Conservation (phyloP, 169 alveolate genomes). For the Plasmodium cynomolgi region DNA sequence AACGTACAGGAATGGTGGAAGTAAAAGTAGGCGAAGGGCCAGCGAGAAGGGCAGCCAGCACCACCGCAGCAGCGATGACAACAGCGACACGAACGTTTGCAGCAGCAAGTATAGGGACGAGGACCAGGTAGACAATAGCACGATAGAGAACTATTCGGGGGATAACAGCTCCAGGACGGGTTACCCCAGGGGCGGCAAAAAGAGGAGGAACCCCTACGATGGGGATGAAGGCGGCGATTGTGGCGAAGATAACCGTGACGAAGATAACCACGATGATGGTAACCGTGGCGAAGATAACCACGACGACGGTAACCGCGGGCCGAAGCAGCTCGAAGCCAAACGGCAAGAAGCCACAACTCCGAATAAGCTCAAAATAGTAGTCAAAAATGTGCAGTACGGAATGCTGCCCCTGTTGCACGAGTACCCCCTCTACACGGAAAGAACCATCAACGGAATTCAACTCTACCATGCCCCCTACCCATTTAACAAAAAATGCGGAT, state of each 20-base stretch:
- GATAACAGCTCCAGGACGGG: conserved; percentile 13
- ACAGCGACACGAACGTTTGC: conserved; percentile 29
- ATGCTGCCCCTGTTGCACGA: conserved; percentile 77
- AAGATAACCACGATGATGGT: background rate
- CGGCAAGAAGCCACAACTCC: background rate
- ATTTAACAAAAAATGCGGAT: conserved; percentile 97
- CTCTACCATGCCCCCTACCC: conserved; percentile 99
- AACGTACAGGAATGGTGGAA: background rate
- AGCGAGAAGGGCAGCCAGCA: background rate
- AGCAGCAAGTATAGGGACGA: conserved; percentile 33
- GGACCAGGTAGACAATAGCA: conserved; percentile 23
- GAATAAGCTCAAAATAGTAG: background rate
- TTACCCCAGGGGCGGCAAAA: background rate
- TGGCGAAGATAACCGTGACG: background rate
- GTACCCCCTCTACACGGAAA: conserved; percentile 80
- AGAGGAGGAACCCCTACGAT: conserved; percentile 27
- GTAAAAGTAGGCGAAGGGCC: background rate
- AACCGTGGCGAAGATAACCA: background rate
- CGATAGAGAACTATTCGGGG: conserved; percentile 22
- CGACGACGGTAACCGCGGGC: background rate
- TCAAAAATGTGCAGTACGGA: conserved; percentile 55
- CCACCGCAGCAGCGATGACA: background rate
- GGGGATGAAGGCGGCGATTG: background rate
- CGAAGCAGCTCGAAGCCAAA: background rate
- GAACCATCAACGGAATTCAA: conserved; percentile 82